Percentiles rank a stretch among this genome's conserved stretches.
These are phyloP conservation scores for Fraxinus velutina DNA, from an alignment of 305 asterid genomes.

Conservation along the genomic window DNA sequence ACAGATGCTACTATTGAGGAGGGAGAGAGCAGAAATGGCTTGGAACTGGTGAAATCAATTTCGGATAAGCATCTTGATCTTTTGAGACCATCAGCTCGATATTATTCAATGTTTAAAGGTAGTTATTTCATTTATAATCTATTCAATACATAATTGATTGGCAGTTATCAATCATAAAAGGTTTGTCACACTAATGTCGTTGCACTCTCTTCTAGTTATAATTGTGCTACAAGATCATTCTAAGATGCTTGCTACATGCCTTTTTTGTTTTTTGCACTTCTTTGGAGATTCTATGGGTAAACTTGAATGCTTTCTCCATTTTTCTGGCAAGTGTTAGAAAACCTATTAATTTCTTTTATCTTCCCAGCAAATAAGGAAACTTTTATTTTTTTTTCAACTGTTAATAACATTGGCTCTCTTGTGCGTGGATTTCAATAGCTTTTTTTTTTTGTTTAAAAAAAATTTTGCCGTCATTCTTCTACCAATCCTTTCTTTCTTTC, in stretches of 20 bases:
- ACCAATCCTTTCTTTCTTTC: neutral
- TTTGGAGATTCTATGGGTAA: neutral
- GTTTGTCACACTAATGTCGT: neutral
- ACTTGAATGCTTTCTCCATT: neutral
- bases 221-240: neutral
- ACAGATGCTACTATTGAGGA: slow-evolving; percentile 64
- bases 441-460: neutral
- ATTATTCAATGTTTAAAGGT: slow-evolving; percentile 67
- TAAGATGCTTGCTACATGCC: neutral
- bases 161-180: neutral
- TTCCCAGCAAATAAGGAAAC: neutral
- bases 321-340: neutral
- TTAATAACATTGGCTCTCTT: neutral
- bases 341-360: neutral
- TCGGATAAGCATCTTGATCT: slow-evolving; percentile 86
- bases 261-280: neutral
- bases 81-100: slow-evolving; percentile 84
- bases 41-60: slow-evolving; percentile 65
- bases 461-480: neutral
- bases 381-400: neutral
- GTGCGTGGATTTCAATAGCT: neutral
- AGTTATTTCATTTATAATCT: slow-evolving; percentile 24
- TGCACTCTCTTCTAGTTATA: neutral
- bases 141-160: neutral
- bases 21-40: slow-evolving; percentile 56